phyloP scores from a whole-genome alignment of 2,329 filamentous ascomycete species.

The Cladosporium austrohemisphaericum region DNA sequence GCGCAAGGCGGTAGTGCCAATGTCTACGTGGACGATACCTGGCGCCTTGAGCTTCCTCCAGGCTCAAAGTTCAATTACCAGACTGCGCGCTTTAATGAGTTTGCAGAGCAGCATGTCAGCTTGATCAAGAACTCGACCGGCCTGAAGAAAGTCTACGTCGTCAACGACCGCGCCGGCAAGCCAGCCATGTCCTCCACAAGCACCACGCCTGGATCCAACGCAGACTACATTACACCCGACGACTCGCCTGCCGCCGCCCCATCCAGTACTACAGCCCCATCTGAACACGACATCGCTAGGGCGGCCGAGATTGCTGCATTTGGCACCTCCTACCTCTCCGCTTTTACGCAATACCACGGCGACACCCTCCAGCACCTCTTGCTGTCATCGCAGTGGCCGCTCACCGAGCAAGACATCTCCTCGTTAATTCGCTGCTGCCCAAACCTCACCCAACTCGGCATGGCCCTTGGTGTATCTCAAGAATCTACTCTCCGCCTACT shows the following conservation, averaged over 20 bases:
- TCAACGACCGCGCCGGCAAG: constrained; percentile 32
- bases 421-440: constrained; percentile 53
- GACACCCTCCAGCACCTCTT: constrained; percentile 53
- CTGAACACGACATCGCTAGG: constrained; percentile 9
- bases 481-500: constrained; percentile 46
- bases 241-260: constrained; percentile 19
- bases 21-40: constrained; percentile 56
- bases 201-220: background rate
- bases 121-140: constrained; percentile 32
- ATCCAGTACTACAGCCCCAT: constrained; percentile 10
- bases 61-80: constrained; percentile 19
- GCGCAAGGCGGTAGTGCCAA: constrained; percentile 27
- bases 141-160: constrained; percentile 42
- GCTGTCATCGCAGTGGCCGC: constrained; percentile 53
- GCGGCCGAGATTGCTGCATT: background rate
- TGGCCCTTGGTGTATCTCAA: constrained; percentile 54
- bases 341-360: constrained; percentile 50
- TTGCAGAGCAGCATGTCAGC: constrained; percentile 27
- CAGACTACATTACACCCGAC: constrained; percentile 18
- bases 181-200: constrained; percentile 17
- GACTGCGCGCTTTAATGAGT: constrained; percentile 26
- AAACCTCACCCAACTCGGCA: constrained; percentile 56
- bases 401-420: constrained; percentile 47
- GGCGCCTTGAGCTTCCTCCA: constrained; percentile 37
- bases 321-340: constrained; percentile 43